phyloP scores from a whole-genome alignment of 148 eudicot genomes.

The Heliamphora exappendiculata region DNA sequence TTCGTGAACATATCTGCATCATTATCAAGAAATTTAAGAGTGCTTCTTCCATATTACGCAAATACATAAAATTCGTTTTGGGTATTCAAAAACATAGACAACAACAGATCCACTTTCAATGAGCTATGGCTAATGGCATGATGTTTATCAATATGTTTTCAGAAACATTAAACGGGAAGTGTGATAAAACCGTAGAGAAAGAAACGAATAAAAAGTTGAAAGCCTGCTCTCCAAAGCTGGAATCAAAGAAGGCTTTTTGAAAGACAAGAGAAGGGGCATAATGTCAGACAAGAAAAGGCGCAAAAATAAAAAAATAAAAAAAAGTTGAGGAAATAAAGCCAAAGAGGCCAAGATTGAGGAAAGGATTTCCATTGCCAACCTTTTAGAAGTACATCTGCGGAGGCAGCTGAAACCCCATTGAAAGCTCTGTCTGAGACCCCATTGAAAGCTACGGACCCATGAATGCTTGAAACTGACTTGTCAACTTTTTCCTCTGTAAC shows the following conservation, averaged over 20 bases:
- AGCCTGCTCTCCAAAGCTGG: too few species aligned
- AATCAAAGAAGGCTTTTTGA: not conserved
- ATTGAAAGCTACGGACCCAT: conserved; percentile 26
- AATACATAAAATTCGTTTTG: not conserved
- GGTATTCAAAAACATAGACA: not conserved
- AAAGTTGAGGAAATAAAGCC: not conserved
- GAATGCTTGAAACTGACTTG: conserved; percentile 23
- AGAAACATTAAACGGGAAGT: not conserved
- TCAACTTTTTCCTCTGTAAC: conserved; percentile 38
- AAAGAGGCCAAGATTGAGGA: conserved; percentile 10
- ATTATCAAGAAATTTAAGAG: not conserved
- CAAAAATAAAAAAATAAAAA: too few species aligned
- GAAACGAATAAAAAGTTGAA: not conserved
- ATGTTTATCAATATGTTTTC: not conserved
- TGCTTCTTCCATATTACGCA: not conserved
- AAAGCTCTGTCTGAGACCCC: conserved; percentile 25
- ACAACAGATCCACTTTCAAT: not conserved
- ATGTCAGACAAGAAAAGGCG: conserved; percentile 12
- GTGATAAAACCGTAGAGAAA: not conserved
- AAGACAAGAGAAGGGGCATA: conserved; percentile 6
- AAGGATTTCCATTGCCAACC: conserved; percentile 41
- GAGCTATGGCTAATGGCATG: not conserved
- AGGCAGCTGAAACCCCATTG: conserved; percentile 37
- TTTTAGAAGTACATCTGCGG: conserved; percentile 59
- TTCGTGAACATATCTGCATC: conserved; percentile 72